phyloP scores from a whole-genome alignment of 345 rosid species.

The Aurinia saxatilis region DNA sequence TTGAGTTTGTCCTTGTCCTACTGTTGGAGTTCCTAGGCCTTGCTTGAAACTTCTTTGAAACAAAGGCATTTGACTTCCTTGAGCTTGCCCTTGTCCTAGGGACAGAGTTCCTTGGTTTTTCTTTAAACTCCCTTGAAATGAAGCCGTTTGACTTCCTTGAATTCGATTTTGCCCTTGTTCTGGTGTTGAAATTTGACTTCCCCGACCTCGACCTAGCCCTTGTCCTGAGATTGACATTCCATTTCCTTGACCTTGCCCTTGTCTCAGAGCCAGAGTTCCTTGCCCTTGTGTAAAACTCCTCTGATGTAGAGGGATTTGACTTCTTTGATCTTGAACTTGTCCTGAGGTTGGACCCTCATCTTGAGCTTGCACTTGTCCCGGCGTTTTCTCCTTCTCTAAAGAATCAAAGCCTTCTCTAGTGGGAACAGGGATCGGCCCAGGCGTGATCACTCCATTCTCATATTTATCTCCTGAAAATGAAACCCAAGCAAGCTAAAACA shows the following conservation, averaged over 20 bases:
- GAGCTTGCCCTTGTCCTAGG: neutral
- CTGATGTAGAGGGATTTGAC: neutral
- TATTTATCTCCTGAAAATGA: conserved; percentile 65
- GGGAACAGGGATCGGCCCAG: conserved; percentile 51
- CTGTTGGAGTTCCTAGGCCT: too few relatives aligned
- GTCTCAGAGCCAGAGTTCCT: conserved; percentile 30
- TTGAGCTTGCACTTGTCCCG: conserved; percentile 26
- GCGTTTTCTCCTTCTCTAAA: conserved; percentile 30
- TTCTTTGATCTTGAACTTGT: conserved; percentile 14
- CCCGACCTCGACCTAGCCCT: conserved; percentile 16
- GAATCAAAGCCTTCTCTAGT: conserved; percentile 30
- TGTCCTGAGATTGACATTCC: neutral
- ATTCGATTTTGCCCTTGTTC: conserved; percentile 9
- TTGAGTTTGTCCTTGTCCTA: too few relatives aligned
- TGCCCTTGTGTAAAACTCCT: conserved; percentile 1
- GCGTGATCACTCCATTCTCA: conserved; percentile 74
- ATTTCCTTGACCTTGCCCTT: conserved; percentile 15
- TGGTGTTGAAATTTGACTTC: neutral
- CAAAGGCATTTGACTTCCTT: too few relatives aligned
- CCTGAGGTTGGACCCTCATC: neutral
- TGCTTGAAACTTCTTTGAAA: too few relatives aligned
- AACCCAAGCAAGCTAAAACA: neutral
- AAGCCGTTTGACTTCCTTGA: neutral
- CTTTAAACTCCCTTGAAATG: neutral
- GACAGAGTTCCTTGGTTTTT: neutral